Percentiles rank a stretch among this genome's conserved stretches.
Conservation (phyloP, 768 basidiomycete genomes). For the Trametes cubensis region DNA sequence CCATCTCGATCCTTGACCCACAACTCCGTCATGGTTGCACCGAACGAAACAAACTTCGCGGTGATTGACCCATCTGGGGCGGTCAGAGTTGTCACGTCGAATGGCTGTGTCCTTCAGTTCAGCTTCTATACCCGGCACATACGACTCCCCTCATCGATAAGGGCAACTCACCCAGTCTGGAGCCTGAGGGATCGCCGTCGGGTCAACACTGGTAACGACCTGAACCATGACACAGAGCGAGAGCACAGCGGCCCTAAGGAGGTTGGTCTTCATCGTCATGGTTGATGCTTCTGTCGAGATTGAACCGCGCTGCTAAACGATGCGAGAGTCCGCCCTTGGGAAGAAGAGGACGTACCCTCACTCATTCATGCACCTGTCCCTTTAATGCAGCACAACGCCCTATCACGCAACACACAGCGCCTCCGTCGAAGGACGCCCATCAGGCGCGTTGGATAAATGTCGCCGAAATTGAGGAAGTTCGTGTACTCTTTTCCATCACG, state of each 20-base stretch:
- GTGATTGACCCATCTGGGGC: slow-evolving; percentile 59
- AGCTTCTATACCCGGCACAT: background rate
- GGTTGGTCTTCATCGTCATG: background rate
- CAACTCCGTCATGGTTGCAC: slow-evolving; percentile 57
- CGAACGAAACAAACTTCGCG: slow-evolving; percentile 59
- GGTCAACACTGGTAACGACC: background rate
- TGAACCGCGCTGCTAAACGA: background rate
- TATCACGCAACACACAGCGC: background rate
- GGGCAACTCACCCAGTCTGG: slow-evolving; percentile 17
- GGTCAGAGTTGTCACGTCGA: slow-evolving; percentile 49
- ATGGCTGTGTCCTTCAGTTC: slow-evolving; percentile 39
- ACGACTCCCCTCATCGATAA: background rate
- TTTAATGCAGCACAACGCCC: slow-evolving; percentile 1
- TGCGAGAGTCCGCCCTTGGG: background rate
- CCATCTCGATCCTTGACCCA: slow-evolving; percentile 58
- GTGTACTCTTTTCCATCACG: background rate
- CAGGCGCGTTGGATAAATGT: slow-evolving; percentile 16
- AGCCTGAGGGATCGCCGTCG: slow-evolving; percentile 1
- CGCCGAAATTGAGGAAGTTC: slow-evolving; percentile 13
- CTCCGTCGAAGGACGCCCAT: background rate
- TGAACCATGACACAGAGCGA: slow-evolving; percentile 4
- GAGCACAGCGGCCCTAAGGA: background rate
- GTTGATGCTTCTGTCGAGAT: background rate
- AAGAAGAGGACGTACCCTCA: background rate
- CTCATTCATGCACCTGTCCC: background rate